Percentiles rank a stretch among this genome's conserved stretches.
Conservation (phyloP, 805 yeast genomes). For the Saccharomycopsis guyanensis region DNA sequence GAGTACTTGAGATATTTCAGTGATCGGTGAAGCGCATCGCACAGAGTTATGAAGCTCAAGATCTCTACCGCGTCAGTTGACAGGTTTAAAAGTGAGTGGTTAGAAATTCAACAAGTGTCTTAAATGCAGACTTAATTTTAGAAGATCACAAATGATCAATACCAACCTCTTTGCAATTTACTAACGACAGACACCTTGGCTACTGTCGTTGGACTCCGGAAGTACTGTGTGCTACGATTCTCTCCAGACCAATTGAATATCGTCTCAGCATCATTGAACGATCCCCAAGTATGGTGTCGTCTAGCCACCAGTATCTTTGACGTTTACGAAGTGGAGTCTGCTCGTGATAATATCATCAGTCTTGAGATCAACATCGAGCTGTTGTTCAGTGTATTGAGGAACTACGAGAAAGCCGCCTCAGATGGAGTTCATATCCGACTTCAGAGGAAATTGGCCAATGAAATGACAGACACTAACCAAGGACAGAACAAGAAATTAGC, state of each 20-base stretch:
- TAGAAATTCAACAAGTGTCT: too few species aligned
- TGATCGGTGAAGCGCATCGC: too few species aligned
- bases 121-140: too few species aligned
- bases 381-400: slow-evolving; percentile 47
- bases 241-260: slow-evolving; percentile 41
- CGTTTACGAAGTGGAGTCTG: slow-evolving; percentile 43
- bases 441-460: slow-evolving; percentile 32
- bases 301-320: slow-evolving; percentile 40
- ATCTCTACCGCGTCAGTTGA: slow-evolving; percentile 26
- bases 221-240: slow-evolving; percentile 50
- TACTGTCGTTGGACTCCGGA: slow-evolving; percentile 45
- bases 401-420: slow-evolving; percentile 46
- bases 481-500: slow-evolving; percentile 35
- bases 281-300: slow-evolving; percentile 67
- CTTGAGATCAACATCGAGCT: slow-evolving; percentile 59
- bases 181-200: slow-evolving; percentile 33
- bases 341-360: slow-evolving; percentile 45
- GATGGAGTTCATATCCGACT: slow-evolving; percentile 44
- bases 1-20: too few species aligned
- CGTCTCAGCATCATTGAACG: slow-evolving; percentile 44
- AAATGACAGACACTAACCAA: slow-evolving; percentile 23
- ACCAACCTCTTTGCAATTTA: slow-evolving; percentile 9
- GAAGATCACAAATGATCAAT: too few species aligned
- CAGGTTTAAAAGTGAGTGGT: slow-evolving; percentile 25
- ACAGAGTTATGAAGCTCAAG: slow-evolving; percentile 32